Base-by-base conservation (phyloP, 257 asterid genomes). In the Solanum pinnatisectum region DNA sequence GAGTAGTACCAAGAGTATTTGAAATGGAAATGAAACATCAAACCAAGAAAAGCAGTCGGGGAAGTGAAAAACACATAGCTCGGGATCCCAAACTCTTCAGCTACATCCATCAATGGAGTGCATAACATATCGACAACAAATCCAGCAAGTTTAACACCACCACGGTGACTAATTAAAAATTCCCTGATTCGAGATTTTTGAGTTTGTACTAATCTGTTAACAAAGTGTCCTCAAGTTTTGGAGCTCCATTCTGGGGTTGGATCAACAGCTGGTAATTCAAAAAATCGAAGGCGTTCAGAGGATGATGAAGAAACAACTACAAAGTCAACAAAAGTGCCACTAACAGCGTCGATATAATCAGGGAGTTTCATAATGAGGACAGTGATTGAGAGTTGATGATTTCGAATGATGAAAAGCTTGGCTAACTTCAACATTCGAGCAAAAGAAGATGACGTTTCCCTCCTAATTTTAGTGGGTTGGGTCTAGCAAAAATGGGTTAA, bases 51-150 rank as follows among this genome's bases (percentile, higher is more conserved):
- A 36, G 92, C 92, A 1, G 94, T 95, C 7, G 95, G 92, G 15
- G 97, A 94, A 4, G 96, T 88, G 91, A 92, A 93, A 87, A 94
- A 94, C 20, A 94, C 90, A 40, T 92, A 93, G 90, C 90, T 63
- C 0, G 95, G 92, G 72, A 94, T 83, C 22, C 83, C 77, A 15
- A 93, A 87, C 65, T 95, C 94, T 20, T 85, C 90, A 1, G 93
- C 95, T 16, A 93, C 94, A 10, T 82, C 93, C 63, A 95, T 95
- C 89, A 95, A 91, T 52, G 92, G 84, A 78, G 96, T 92, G 89
- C 93, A 92, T 8, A 94, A 78, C 98, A 94, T 95, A 91, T 95
- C 98, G 2, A 88, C 91, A 14, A 94, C 94, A n/a, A 94, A 63
- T 7, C 91, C 94, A 68, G 18, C 70, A 2, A 89, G 85, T 6